Evolutionary conservation across 257 asterid genomes (phyloP).

Genomic region (Primulina eburnea): DNA sequence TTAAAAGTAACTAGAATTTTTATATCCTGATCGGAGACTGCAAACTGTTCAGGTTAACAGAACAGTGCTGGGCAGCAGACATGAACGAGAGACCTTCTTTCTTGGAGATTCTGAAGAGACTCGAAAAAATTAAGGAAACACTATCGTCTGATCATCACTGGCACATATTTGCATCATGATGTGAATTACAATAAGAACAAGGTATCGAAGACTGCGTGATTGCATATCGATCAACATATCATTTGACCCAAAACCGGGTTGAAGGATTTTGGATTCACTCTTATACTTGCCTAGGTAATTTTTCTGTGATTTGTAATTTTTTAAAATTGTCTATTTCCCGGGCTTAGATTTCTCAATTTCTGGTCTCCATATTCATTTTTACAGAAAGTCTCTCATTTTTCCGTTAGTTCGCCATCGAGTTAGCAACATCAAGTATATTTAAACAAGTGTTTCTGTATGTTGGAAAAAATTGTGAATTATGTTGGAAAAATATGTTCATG

Average conservation of each 20-base stretch:
- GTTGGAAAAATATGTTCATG: neutral
- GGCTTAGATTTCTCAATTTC: neutral
- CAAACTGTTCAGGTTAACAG: conserved; percentile 50
- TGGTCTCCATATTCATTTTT: too few relatives aligned
- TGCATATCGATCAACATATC: neutral
- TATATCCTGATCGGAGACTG: too few relatives aligned
- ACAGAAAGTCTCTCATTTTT: neutral
- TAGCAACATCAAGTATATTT: neutral
- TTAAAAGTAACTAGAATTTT: too few relatives aligned
- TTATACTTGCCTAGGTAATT: neutral
- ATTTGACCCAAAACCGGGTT: neutral
- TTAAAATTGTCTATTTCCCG: neutral
- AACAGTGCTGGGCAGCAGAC: conserved; percentile 81
- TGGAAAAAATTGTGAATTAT: neutral
- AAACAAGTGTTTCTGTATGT: neutral
- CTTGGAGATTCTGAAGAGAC: conserved; percentile 76
- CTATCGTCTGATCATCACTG: conserved; percentile 64
- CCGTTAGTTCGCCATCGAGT: neutral
- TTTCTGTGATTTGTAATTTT: too few relatives aligned
- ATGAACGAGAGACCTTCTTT: conserved; percentile 81
- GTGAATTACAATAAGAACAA: neutral
- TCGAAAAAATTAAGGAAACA: conserved; percentile 61
- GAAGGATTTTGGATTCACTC: neutral
- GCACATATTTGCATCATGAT: conserved; percentile 51
- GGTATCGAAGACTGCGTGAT: neutral